A percentile compares a stretch with the other conserved stretches of the same genome.
Conservation (phyloP, 2,329 filamentous ascomycete genomes). For the Diaporthe ampelina region DNA sequence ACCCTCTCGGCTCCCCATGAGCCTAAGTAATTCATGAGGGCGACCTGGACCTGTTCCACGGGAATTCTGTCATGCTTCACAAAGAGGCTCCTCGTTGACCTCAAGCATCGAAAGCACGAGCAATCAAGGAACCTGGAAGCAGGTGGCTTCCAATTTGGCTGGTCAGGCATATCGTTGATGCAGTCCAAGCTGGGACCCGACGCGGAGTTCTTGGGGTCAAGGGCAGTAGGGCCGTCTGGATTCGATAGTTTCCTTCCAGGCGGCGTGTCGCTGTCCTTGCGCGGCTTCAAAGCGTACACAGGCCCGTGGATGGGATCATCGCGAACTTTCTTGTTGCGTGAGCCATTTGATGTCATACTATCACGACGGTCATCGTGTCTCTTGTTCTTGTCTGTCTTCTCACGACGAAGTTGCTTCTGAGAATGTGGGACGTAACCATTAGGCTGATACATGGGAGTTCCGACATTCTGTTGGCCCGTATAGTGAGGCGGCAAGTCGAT, state of each 20-base stretch:
- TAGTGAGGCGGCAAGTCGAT: constrained; percentile 4
- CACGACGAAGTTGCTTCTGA: background rate
- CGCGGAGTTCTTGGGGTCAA: background rate
- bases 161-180: background rate
- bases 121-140: constrained; percentile 18
- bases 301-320: constrained; percentile 34
- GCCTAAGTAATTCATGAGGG: constrained; percentile 24
- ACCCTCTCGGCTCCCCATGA: background rate
- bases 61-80: background rate
- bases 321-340: constrained; percentile 30
- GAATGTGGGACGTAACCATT: constrained; percentile 29
- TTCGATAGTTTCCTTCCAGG: background rate
- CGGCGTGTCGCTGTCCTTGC: constrained; percentile 17
- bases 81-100: constrained; percentile 30
- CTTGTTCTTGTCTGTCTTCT: constrained; percentile 10
- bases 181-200: background rate
- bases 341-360: constrained; percentile 27
- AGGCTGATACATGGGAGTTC: constrained; percentile 27
- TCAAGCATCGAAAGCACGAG: constrained; percentile 11
- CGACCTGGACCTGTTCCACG: no score
- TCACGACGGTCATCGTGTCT: constrained; percentile 24
- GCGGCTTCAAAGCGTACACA: constrained; percentile 30
- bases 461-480: constrained; percentile 11
- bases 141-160: no score
- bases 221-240: background rate